Evolutionary conservation across 805 yeast genomes (phyloP).

Genomic region (Saccharomycopsis vini): DNA sequence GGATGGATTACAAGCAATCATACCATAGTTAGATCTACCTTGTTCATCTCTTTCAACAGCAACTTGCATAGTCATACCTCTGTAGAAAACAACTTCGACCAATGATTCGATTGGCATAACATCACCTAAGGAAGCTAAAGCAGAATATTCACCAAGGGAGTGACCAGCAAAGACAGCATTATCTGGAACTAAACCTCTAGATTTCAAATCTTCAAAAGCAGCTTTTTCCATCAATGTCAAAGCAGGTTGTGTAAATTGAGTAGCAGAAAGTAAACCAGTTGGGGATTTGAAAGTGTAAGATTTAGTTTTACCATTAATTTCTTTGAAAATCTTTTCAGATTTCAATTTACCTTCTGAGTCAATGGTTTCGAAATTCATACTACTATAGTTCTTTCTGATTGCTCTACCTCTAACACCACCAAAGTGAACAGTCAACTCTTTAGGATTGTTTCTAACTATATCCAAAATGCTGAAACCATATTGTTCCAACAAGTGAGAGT

Average conservation of each 20-base stretch:
- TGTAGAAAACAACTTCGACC: slow-evolving; percentile 96
- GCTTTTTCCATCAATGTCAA: slow-evolving; percentile 99
- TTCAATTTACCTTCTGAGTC: slow-evolving; percentile 73
- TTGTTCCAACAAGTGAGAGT: slow-evolving; percentile 79
- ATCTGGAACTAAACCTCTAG: slow-evolving; percentile 90
- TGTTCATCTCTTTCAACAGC: slow-evolving; percentile 95
- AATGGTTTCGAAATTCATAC: slow-evolving; percentile 96
- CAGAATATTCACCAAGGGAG: slow-evolving; percentile 98
- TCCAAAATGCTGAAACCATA: slow-evolving; percentile 96
- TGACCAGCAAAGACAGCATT: slow-evolving; percentile 98
- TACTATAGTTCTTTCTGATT: slow-evolving; percentile 87
- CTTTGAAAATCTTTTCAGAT: slow-evolving; percentile 93
- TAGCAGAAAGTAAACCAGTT: slow-evolving; percentile 91
- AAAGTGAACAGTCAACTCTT: slow-evolving; percentile 88
- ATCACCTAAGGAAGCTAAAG: slow-evolving; percentile 92
- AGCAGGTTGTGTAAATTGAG: slow-evolving; percentile 99
- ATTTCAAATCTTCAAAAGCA: slow-evolving; percentile 92
- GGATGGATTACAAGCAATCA: slow-evolving; percentile 97
- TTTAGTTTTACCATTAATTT: slow-evolving; percentile 69
- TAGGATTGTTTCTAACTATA: slow-evolving; percentile 92
- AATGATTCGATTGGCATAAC: slow-evolving; percentile 97
- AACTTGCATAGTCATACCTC: slow-evolving; percentile 99
- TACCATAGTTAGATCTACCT: slow-evolving; percentile 98
- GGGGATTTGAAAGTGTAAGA: slow-evolving; percentile 87
- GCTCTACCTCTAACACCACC: slow-evolving; percentile 97